These are phyloP conservation scores for Leishmania tropica DNA, from an alignment of 208 protist genomes.

Conservation along the genomic window DNA sequence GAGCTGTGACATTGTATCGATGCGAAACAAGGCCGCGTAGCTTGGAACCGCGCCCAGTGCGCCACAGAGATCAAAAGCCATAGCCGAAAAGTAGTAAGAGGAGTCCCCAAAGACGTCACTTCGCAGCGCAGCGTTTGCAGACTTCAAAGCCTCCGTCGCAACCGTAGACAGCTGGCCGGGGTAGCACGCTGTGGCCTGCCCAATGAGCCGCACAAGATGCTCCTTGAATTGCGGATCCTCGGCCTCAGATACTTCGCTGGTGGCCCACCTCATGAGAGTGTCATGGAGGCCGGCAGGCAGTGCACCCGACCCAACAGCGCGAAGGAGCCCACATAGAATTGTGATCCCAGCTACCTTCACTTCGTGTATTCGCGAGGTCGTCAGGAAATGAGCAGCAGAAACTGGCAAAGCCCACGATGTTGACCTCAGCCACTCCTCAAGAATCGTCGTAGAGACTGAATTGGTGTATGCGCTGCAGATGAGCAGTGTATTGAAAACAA, in stretches of 20 bases:
- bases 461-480: constrained; percentile 62
- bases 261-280: constrained; percentile 34
- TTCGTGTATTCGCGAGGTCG: constrained; percentile 20
- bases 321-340: constrained; percentile 49
- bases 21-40: constrained; percentile 40
- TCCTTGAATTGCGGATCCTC: constrained; percentile 64
- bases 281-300: constrained; percentile 46
- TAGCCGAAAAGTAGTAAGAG: constrained; percentile 58
- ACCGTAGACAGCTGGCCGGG: constrained; percentile 16
- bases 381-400: constrained; percentile 49
- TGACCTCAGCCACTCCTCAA: constrained; percentile 48
- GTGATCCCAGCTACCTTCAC: constrained; percentile 49
- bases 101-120: constrained; percentile 79
- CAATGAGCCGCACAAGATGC: constrained; percentile 28
- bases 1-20: constrained; percentile 54
- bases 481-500: constrained; percentile 58
- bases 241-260: constrained; percentile 31
- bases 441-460: constrained; percentile 41
- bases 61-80: constrained; percentile 72
- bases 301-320: constrained; percentile 40
- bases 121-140: constrained; percentile 55
- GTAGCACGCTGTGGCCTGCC: constrained; percentile 15
- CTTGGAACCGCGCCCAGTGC: constrained; percentile 34
- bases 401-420: constrained; percentile 47
- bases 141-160: constrained; percentile 33